Evolutionary conservation across 352 stramenopile genomes (phyloP), one percentile per base, ranked within the genome.

Genomic region (Phytophthora constricta): DNA sequence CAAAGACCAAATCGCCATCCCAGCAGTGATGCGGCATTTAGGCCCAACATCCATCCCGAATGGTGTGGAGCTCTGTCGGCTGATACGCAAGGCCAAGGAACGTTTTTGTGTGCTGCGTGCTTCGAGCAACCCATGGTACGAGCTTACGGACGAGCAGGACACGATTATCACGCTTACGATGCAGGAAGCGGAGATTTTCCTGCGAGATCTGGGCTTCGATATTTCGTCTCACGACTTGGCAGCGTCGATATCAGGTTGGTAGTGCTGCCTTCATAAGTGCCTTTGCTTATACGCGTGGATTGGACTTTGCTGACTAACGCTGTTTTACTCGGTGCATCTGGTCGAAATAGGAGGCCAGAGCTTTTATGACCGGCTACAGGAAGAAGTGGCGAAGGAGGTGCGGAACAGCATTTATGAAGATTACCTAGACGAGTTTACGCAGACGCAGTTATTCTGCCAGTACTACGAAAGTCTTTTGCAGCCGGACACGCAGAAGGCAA

Each of bases 381-480:
- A 96, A 61, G 77, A 94, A 42, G 76, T 96, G 26, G 73, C 74
- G 4, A 82, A 81, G 23, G 84, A 90, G 46, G 76, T 90, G 5
- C 76, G 79, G n/a, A 86, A 88, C 54, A 93, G 86, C 68, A 62
- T 73, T 19, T 90, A 86, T 62, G 80, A 87, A 53, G 72, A 84
- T 26, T 96, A 91, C 57, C 47, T 93, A 45, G 79, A 92, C 27
- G 86, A 93, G 59, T 94, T 96, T 43, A 91, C 80, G 19, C 86
- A 96, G 68, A 96, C 87, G 49, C 87, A 96, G 49, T 59, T 96
- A 49, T 96, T 96, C 53, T 96, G 84, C 52, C 82, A 93, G 67
- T 96, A 93, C 63, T 94, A 89, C 62, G 87, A 96, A 69, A 87
- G 77, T 13, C 58, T 87, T 3, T 62, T 96, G 25, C 68, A 89